Percentiles rank a stretch among this genome's conserved stretches.
phyloP scores from a whole-genome alignment of 306 rosid genomes.

The Luffa aegyptiaca region DNA sequence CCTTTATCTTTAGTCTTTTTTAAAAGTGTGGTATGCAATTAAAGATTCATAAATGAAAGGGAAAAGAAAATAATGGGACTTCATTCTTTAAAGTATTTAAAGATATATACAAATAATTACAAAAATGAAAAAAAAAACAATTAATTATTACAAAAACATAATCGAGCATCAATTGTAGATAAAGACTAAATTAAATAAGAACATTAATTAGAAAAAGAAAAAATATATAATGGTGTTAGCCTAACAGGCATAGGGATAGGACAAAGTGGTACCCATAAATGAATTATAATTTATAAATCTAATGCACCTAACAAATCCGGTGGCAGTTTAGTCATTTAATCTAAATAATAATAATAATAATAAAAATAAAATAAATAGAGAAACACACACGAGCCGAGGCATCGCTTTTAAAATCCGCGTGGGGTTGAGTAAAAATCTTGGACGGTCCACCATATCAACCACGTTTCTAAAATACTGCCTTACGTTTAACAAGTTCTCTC shows the following conservation, averaged over 20 bases:
- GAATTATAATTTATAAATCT: background rate
- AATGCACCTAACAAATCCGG: background rate
- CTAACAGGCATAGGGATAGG: background rate
- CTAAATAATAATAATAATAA: background rate
- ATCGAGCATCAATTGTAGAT: background rate
- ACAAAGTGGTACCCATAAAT: background rate
- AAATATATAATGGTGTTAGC: background rate
- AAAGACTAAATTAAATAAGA: background rate
- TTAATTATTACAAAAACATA: background rate
- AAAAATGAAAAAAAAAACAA: background rate
- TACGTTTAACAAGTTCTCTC: background rate
- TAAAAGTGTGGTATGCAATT: background rate
- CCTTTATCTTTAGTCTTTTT: background rate
- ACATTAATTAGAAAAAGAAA: background rate
- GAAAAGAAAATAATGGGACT: background rate
- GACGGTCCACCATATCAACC: conserved; percentile 26
- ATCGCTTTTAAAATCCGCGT: background rate
- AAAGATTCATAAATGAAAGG: background rate
- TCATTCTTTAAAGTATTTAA: no score
- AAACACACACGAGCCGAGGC: background rate
- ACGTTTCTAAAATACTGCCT: conserved; percentile 20
- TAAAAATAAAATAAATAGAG: background rate
- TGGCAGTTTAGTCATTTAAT: background rate
- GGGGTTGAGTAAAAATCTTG: background rate
- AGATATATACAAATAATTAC: no score